Evolutionary conservation across 768 basidiomycete species (phyloP).

Genomic region (Gymnopilus dilepis): DNA sequence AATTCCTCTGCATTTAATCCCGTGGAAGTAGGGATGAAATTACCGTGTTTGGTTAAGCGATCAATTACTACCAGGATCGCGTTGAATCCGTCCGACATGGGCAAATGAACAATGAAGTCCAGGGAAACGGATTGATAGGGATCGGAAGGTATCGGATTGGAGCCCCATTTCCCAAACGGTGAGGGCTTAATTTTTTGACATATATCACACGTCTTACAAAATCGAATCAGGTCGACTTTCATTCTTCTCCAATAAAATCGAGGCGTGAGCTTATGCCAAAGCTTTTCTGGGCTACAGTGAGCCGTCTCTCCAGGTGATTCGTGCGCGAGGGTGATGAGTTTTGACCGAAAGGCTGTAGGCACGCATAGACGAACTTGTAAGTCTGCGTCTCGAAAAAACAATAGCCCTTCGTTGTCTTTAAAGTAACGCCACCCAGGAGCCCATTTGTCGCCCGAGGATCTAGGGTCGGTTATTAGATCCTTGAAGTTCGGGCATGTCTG

Average conservation of each 20-base stretch:
- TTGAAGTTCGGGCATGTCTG: too few relatives aligned
- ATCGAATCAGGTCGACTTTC: background rate
- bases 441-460: too few relatives aligned
- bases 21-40: background rate
- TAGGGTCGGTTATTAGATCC: too few relatives aligned
- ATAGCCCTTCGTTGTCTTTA: too few relatives aligned
- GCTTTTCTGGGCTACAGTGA: too few relatives aligned
- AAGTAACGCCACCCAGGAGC: too few relatives aligned
- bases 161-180: background rate
- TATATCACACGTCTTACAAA: background rate
- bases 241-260: background rate
- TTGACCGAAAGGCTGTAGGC: too few relatives aligned
- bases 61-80: constrained; percentile 13
- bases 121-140: constrained; percentile 2
- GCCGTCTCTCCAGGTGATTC: too few relatives aligned
- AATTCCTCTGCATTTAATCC: background rate
- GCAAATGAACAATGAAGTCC: constrained; percentile 11
- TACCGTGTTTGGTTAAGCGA: constrained; percentile 8
- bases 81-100: constrained; percentile 1
- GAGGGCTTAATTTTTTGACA: constrained; percentile 5
- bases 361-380: too few relatives aligned
- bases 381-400: too few relatives aligned
- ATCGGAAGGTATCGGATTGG: background rate
- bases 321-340: too few relatives aligned
- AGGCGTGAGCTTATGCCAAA: too few relatives aligned